These are phyloP conservation scores for Cladosporium sp. DNA, from an alignment of 2,329 filamentous ascomycete species.

Conservation along the genomic window DNA sequence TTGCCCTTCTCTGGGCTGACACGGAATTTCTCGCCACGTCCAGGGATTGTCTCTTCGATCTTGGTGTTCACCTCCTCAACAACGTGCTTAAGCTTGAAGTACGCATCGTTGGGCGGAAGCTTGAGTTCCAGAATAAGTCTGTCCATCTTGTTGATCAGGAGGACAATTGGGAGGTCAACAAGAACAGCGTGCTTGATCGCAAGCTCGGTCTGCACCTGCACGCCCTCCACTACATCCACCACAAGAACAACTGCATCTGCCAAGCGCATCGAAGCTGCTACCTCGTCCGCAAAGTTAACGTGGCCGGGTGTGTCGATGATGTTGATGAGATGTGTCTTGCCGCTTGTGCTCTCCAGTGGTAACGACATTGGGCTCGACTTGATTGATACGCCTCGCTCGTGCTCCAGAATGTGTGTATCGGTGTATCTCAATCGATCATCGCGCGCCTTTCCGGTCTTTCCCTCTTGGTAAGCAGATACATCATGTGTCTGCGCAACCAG, in stretches of 20 bases:
- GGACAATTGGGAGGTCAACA: constrained; percentile 82
- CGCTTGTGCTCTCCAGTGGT: constrained; percentile 81
- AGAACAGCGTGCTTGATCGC: constrained; percentile 95
- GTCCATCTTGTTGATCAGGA: constrained; percentile 98
- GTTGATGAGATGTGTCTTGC: constrained; percentile 94
- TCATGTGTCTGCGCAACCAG: constrained; percentile 94
- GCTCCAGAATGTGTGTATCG: constrained; percentile 84
- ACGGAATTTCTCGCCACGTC: constrained; percentile 74
- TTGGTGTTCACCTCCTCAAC: constrained; percentile 96
- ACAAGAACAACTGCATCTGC: constrained; percentile 91
- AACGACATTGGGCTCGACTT: constrained; percentile 95
- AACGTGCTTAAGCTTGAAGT: constrained; percentile 99
- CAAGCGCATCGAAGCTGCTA: constrained; percentile 81
- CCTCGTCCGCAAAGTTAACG: constrained; percentile 97
- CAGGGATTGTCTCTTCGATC: constrained; percentile 84
- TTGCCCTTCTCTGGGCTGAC: constrained; percentile 96
- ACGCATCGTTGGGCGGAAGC: constrained; percentile 90
- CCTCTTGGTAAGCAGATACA: constrained; percentile 74
- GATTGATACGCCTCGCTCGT: constrained; percentile 85
- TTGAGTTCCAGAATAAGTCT: constrained; percentile 91
- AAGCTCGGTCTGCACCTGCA: constrained; percentile 96
- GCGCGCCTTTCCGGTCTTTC: constrained; percentile 74
- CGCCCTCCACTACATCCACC: constrained; percentile 96
- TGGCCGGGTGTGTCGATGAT: constrained; percentile 95
- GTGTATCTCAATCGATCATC: constrained; percentile 95